phyloP scores from a whole-genome alignment of 2,329 filamentous ascomycete species.

The Albifimbria verrucaria region DNA sequence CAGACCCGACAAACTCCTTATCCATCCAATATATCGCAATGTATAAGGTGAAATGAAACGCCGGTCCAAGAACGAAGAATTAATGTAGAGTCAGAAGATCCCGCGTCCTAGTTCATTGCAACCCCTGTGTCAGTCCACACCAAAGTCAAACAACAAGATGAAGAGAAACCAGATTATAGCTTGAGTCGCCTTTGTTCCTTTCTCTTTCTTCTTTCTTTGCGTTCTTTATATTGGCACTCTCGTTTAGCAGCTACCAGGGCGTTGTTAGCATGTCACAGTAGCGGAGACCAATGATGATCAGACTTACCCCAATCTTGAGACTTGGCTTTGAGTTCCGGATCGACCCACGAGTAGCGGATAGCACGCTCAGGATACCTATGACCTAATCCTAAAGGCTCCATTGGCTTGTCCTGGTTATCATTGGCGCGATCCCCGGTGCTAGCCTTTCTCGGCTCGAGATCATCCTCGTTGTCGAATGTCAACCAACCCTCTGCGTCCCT shows the following conservation, averaged over 20 bases:
- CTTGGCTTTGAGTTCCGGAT: slow-evolving; percentile 31
- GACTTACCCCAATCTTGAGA: slow-evolving; percentile 39
- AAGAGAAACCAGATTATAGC: slow-evolving; percentile 19
- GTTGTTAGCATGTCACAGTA: slow-evolving; percentile 13
- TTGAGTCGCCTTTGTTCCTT: slow-evolving; percentile 35
- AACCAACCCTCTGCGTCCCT: slow-evolving; percentile 38
- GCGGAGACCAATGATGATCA: not conserved
- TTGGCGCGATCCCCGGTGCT: slow-evolving; percentile 37
- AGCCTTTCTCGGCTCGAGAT: slow-evolving; percentile 32
- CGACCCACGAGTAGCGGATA: slow-evolving; percentile 43
- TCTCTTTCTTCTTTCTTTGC: slow-evolving; percentile 33
- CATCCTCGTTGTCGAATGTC: slow-evolving; percentile 35
- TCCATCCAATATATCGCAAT: not conserved
- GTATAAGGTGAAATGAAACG: not conserved
- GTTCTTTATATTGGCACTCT: slow-evolving; percentile 31
- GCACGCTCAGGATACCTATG: slow-evolving; percentile 47
- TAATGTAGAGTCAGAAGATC: too few species aligned
- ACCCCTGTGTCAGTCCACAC: too few species aligned
- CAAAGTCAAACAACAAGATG: too few species aligned
- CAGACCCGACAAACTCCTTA: not conserved
- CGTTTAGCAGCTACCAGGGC: slow-evolving; percentile 28
- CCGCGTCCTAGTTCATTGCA: too few species aligned
- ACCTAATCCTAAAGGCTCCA: slow-evolving; percentile 33
- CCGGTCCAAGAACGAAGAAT: too few species aligned
- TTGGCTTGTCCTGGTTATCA: slow-evolving; percentile 32